phyloP scores from a whole-genome alignment of 371 early-diverging fungal species.

The Mortierella sp. region DNA sequence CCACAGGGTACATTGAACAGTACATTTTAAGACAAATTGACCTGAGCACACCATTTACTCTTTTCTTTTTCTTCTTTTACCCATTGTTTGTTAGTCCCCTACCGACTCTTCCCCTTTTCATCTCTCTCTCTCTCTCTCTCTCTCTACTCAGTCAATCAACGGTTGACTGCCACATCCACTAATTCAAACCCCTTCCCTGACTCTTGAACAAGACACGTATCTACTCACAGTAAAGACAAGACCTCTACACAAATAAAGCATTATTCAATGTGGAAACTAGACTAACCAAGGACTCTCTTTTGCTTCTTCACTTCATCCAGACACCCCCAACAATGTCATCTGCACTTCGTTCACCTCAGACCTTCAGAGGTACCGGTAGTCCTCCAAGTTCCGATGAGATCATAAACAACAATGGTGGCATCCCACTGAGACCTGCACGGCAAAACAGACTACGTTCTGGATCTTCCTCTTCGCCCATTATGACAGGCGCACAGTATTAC shows the following conservation, averaged over 20 bases:
- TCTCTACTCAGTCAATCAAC: background rate
- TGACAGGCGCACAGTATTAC: conserved; percentile 33
- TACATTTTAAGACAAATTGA: background rate
- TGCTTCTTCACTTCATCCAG: no score
- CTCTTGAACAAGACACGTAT: background rate
- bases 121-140: background rate
- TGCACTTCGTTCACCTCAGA: conserved; percentile 39
- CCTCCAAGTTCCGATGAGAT: conserved; percentile 44
- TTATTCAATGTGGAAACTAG: background rate
- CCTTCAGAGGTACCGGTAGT: conserved; percentile 22
- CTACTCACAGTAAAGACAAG: background rate
- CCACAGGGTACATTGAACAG: background rate
- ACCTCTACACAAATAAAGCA: background rate
- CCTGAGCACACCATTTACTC: background rate
- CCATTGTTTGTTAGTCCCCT: background rate
- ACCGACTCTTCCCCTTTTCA: background rate
- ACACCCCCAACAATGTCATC: conserved; percentile 12
- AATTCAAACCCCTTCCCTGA: background rate
- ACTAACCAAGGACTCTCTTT: background rate
- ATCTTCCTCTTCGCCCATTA: conserved; percentile 27
- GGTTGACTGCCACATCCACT: background rate
- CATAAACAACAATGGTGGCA: conserved; percentile 1
- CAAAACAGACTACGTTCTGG: conserved; percentile 32
- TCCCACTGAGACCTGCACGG: conserved; percentile 47
- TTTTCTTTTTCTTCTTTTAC: background rate